phyloP scores from a whole-genome alignment of 495 filamentous ascomycete genomes.

The Neurospora sp. region DNA sequence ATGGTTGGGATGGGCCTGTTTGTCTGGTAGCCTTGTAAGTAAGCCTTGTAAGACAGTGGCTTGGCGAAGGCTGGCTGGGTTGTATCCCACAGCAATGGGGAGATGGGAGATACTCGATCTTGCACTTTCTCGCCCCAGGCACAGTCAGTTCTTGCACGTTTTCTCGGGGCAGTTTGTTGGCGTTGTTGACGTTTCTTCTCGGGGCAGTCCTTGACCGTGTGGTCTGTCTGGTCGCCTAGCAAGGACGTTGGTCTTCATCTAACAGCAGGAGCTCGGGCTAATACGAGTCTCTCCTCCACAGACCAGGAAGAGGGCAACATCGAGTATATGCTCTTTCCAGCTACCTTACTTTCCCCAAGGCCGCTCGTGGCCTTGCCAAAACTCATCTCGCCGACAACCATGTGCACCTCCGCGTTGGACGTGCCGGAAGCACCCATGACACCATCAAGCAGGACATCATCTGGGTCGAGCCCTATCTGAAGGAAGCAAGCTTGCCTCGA shows the following conservation, averaged over 20 bases:
- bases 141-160: constrained; percentile 67
- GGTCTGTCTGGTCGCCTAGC: constrained; percentile 39
- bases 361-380: constrained; percentile 62
- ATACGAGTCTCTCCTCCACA: constrained; percentile 17
- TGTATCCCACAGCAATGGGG: no score
- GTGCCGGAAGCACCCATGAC: constrained; percentile 64
- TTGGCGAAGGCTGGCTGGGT: background rate
- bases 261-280: background rate
- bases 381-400: constrained; percentile 61
- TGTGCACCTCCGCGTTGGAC: constrained; percentile 73
- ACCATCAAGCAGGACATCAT: constrained; percentile 75
- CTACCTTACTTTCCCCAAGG: constrained; percentile 66
- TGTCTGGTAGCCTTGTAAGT: background rate
- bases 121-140: constrained; percentile 11
- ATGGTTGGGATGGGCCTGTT: no score
- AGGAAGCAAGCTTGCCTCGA: constrained; percentile 64
- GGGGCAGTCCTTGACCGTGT: constrained; percentile 28
- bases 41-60: background rate
- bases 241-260: background rate
- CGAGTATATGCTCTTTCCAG: constrained; percentile 87
- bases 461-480: constrained; percentile 48
- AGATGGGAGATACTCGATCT: constrained; percentile 44
- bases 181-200: background rate
- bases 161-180: constrained; percentile 50
- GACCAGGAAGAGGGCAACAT: constrained; percentile 74